Conservation (phyloP, 169 alveolate species). For the Plasmodium reichenowi region DNA sequence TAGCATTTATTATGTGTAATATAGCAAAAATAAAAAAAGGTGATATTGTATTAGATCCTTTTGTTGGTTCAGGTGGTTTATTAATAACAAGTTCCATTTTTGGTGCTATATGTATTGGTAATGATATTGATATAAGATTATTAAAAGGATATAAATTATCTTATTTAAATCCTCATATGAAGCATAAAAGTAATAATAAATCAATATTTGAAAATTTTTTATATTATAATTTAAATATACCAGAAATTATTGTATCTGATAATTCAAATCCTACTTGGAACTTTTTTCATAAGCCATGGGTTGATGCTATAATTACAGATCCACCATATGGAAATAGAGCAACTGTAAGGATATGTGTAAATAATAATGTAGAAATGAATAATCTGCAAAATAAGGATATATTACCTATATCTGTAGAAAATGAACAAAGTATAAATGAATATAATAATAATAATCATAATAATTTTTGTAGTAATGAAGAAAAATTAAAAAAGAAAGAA, state of each 20-base stretch:
- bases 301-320: conserved; percentile 97
- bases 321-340: conserved; percentile 97
- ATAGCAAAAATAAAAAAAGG: conserved; percentile 83
- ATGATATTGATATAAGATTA: conserved; percentile 96
- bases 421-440: not conserved
- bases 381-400: too few relatives aligned
- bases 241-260: conserved; percentile 80
- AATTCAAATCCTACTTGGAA: conserved; percentile 73
- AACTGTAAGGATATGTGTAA: conserved; percentile 46
- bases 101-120: conserved; percentile 94
- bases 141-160: conserved; percentile 89
- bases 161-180: conserved; percentile 85
- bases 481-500: not conserved
- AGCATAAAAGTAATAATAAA: conserved; percentile 71
- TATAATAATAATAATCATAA: not conserved
- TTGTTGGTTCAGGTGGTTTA: conserved; percentile 98
- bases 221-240: conserved; percentile 76
- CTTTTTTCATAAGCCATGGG: conserved; percentile 86
- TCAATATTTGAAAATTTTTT: conserved; percentile 80
- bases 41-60: conserved; percentile 93
- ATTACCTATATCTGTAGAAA: not conserved
- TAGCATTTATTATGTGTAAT: conserved; percentile 97
- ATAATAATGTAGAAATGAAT: not conserved
- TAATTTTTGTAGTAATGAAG: not conserved
- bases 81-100: conserved; percentile 92